Base-by-base conservation (phyloP, 441 rosid species). In the Lepidium campestre region DNA sequence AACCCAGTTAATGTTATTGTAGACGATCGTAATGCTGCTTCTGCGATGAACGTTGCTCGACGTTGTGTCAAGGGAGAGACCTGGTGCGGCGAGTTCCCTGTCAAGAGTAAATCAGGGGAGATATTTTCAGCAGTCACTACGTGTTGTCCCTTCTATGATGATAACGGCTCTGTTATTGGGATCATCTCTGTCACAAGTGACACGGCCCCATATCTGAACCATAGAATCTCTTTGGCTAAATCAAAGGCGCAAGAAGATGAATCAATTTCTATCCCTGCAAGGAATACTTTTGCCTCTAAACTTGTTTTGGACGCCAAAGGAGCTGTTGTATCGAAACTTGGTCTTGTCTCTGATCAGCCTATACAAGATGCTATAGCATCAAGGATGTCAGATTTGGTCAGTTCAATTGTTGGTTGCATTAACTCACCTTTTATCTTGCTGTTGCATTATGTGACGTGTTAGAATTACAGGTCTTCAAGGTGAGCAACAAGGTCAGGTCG, bases 291-390 rank as follows among this genome's bases (percentile, higher is more conserved):
- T 66, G 68, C 87, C 10, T 61, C 80, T 65, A 65, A 53, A 12
- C 20, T 62, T 32, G 66, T 55, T 62, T 61, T 45, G 32, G 18
- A 54, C 9, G 37, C 68, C 23, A 49, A 39, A 64, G 19, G 35
- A 35, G 37, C 58, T 35, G 37, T 63, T 50, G 37, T 10, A 50
- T 49, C 68, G 2, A 88, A 86, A 74, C 96, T 88, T 64, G 95
- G 95, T 47, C 91, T 90, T 65, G 81, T 83, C 70, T 66, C 91
- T 77, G 84, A 85, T 67, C 93, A 91, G 77, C 94, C 97, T 73
- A 74, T 89, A 65, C 92, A 89, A 82, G 75, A 70, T 48, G 85
- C 94, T 29, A 74, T 91, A 71, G 92, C 96, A n/a, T 89, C 93
- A 13, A 87, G 84, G 74, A 76, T 91, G 71, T 82, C 97, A 25